Evolutionary conservation across 2,329 filamentous ascomycete species (phyloP).

Genomic region (Epicoccum nigrum): DNA sequence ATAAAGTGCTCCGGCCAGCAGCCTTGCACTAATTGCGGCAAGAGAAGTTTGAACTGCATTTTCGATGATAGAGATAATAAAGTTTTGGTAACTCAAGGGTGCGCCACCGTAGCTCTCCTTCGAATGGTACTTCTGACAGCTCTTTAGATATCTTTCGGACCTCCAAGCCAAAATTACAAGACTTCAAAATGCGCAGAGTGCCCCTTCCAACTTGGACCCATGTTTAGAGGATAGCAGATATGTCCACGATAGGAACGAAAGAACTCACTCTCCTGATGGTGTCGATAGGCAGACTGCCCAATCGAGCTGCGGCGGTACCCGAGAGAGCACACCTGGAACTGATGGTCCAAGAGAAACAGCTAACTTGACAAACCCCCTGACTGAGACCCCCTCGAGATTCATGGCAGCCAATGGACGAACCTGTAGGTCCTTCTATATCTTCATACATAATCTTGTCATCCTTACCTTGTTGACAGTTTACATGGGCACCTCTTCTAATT

Average conservation of each 20-base stretch:
- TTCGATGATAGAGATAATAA: constrained; percentile 44
- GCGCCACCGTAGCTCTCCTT: not conserved
- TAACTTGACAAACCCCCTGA: constrained; percentile 34
- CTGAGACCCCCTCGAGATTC: constrained; percentile 34
- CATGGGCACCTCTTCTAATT: constrained; percentile 62
- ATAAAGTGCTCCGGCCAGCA: constrained; percentile 43
- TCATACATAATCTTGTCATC: no score
- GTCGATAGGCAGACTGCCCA: constrained; percentile 8
- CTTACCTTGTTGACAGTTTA: constrained; percentile 49
- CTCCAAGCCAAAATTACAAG: constrained; percentile 31
- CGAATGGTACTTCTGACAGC: not conserved
- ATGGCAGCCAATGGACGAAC: constrained; percentile 31
- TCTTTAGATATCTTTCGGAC: constrained; percentile 34
- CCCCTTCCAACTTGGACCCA: not conserved
- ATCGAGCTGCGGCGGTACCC: constrained; percentile 24
- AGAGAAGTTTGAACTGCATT: constrained; percentile 33
- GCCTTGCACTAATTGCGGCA: constrained; percentile 37
- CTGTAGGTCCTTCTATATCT: constrained; percentile 22
- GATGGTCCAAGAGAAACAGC: constrained; percentile 24
- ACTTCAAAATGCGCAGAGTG: constrained; percentile 19
- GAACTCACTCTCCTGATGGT: constrained; percentile 13
- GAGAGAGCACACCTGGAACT: constrained; percentile 28
- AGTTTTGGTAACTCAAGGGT: constrained; percentile 39
- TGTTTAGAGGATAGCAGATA: constrained; percentile 3
- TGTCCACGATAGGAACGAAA: not conserved